Conservation (phyloP, 768 basidiomycete species). For the Mycena alexandri region DNA sequence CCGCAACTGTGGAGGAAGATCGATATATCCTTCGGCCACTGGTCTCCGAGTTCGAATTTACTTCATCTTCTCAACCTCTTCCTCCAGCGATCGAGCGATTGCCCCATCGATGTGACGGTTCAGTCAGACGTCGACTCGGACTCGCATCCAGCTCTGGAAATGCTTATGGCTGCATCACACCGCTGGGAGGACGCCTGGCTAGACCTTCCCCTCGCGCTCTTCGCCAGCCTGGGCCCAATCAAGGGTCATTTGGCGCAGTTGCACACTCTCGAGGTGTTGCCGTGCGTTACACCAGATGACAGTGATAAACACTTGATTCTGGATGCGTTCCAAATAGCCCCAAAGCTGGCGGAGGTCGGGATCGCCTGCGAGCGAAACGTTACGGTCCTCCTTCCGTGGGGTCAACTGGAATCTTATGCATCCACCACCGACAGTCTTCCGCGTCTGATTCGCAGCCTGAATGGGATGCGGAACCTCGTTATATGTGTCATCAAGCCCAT, state of each 20-base stretch:
- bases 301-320: neutral
- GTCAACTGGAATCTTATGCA: neutral
- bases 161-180: conserved; percentile 1
- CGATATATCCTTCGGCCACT: neutral
- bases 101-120: neutral
- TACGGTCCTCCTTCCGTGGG: neutral
- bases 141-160: neutral
- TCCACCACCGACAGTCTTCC: neutral
- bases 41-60: neutral
- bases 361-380: neutral
- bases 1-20: neutral
- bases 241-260: neutral
- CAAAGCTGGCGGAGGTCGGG: neutral
- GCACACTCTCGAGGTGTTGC: neutral
- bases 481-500: neutral
- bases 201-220: neutral
- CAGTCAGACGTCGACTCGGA: neutral
- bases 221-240: neutral
- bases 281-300: no score
- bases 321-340: conserved; percentile 5
- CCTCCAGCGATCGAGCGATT: neutral
- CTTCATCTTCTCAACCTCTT: neutral
- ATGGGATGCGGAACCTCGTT: conserved; percentile 10
- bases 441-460: neutral
- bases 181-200: neutral